A percentile compares a stretch with the other conserved stretches of the same genome.
Conservation (phyloP, 305 asterid genomes). For the Salvia sclarea region DNA sequence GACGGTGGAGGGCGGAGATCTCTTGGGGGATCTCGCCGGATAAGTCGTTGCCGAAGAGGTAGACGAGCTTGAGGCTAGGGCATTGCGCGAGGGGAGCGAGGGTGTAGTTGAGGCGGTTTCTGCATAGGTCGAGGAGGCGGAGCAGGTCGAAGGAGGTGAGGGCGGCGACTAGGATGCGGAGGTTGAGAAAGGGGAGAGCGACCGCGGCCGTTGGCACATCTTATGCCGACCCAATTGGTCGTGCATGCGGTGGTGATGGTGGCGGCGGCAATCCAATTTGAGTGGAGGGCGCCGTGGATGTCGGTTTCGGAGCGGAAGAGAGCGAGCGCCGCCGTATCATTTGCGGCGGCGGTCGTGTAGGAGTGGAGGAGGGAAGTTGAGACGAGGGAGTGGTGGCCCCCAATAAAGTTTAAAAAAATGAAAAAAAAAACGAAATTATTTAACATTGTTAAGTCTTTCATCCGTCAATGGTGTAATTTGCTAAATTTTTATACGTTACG, state of each 20-base stretch:
- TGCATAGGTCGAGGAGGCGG: slow-evolving; percentile 69
- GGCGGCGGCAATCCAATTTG: slow-evolving; percentile 68
- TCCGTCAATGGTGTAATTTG: too few species aligned
- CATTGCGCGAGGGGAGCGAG: slow-evolving; percentile 52
- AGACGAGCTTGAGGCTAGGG: slow-evolving; percentile 65
- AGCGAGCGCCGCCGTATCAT: slow-evolving; percentile 73
- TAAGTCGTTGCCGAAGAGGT: too few species aligned
- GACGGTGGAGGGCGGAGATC: slow-evolving; percentile 58
- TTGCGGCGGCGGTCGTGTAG: slow-evolving; percentile 34
- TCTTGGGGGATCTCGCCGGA: slow-evolving; percentile 65
- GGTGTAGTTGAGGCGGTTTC: slow-evolving; percentile 72
- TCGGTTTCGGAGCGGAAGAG: slow-evolving; percentile 77
- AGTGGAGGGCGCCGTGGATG: slow-evolving; percentile 63
- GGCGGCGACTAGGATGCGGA: slow-evolving; percentile 72
- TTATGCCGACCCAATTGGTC: slow-evolving; percentile 65
- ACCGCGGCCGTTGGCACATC: slow-evolving; percentile 70
- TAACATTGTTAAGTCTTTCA: too few species aligned
- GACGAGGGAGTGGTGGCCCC: too few species aligned
- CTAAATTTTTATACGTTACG: too few species aligned
- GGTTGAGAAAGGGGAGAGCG: slow-evolving; percentile 64
- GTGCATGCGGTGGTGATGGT: slow-evolving; percentile 68
- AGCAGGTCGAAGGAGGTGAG: slow-evolving; percentile 71
- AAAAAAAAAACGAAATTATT: too few species aligned
- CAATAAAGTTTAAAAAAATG: too few species aligned
- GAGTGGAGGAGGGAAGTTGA: too few species aligned